A percentile compares a stretch with the other conserved stretches of the same genome.
phyloP scores from a whole-genome alignment of 2,329 filamentous ascomycete genomes.

The Ceratocystis papillata region DNA sequence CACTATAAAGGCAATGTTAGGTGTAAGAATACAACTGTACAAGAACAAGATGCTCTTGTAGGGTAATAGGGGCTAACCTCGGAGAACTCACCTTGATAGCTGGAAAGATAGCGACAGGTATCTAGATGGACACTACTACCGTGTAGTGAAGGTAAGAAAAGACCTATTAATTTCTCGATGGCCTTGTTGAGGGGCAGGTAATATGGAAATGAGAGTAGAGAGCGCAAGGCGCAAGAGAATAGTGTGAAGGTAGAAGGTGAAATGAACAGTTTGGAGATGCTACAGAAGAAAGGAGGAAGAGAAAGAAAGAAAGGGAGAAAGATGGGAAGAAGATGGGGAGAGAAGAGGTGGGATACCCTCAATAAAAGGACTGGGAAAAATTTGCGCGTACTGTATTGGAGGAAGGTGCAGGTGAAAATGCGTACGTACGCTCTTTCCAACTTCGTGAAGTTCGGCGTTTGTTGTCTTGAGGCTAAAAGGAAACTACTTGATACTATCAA shows the following conservation, averaged over 20 bases:
- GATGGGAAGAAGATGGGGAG: conserved; percentile 26
- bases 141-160: conserved; percentile 11
- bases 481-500: background rate
- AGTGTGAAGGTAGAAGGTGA: conserved; percentile 13
- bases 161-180: conserved; percentile 8
- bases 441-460: conserved; percentile 5
- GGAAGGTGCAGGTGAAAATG: background rate
- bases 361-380: conserved; percentile 16
- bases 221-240: conserved; percentile 12
- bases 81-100: background rate
- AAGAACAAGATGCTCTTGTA: background rate
- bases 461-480: background rate
- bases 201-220: conserved; percentile 13
- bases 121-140: conserved; percentile 15
- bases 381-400: conserved; percentile 3
- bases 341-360: conserved; percentile 27
- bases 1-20: background rate
- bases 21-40: background rate
- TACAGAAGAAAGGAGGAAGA: conserved; percentile 2
- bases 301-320: conserved; percentile 17
- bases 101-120: conserved; percentile 13
- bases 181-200: conserved; percentile 7
- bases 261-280: conserved; percentile 15
- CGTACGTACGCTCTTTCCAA: conserved; percentile 12
- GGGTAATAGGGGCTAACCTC: background rate